phyloP scores from a whole-genome alignment of 768 basidiomycete genomes.

The Floccularia luteovirens region DNA sequence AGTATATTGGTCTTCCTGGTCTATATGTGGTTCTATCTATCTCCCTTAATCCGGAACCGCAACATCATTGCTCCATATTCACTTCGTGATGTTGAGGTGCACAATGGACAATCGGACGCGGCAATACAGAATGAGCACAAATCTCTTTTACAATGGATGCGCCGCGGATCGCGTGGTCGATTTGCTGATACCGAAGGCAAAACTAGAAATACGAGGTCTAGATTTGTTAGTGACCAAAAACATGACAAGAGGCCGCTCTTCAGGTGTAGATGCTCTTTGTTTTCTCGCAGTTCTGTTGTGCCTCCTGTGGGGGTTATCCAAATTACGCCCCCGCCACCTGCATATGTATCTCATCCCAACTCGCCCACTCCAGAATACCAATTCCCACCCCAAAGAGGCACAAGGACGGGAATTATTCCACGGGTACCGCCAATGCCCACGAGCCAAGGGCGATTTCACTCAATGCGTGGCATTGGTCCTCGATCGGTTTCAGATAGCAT shows the following conservation, averaged over 20 bases:
- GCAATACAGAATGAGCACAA: slow-evolving; percentile 9
- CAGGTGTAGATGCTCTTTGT: neutral
- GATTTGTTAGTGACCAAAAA: too few relatives aligned
- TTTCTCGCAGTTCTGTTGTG: neutral
- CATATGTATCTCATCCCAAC: slow-evolving; percentile 2
- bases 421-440: too few relatives aligned
- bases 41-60: slow-evolving; percentile 10
- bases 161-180: slow-evolving; percentile 18
- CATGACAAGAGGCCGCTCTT: too few relatives aligned
- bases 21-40: slow-evolving; percentile 17
- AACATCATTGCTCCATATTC: neutral
- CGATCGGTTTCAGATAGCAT: too few relatives aligned
- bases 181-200: slow-evolving; percentile 10
- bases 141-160: slow-evolving; percentile 16
- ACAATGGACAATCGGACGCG: neutral
- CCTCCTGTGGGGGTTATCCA: neutral
- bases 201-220: neutral
- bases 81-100: neutral
- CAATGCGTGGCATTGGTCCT: too few relatives aligned
- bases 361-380: neutral
- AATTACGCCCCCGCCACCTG: slow-evolving; percentile 5
- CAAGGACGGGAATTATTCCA: too few relatives aligned
- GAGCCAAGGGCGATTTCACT: too few relatives aligned
- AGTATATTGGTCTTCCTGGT: slow-evolving; percentile 13
- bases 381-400: neutral